A percentile compares a stretch with the other conserved stretches of the same genome.
phyloP scores from a whole-genome alignment of 805 yeast species.

The Suhomyces sp. region DNA sequence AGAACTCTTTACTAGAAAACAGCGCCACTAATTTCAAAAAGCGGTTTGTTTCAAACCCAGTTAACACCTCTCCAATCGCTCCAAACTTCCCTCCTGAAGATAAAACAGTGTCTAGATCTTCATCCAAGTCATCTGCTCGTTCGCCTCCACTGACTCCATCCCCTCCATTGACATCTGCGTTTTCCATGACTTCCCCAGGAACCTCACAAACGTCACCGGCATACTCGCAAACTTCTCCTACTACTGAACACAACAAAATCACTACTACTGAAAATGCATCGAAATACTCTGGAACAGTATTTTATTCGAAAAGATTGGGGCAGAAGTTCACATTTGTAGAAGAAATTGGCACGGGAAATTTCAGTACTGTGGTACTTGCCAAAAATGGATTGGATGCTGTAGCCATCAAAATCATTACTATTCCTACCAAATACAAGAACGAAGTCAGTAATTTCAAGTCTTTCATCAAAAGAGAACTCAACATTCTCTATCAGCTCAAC shows the following conservation, averaged over 20 bases:
- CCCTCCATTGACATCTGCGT: conserved; percentile 2
- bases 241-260: background rate
- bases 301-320: conserved; percentile 9
- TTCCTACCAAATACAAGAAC: conserved; percentile 35
- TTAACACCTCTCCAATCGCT: background rate
- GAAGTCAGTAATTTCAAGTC: conserved; percentile 30
- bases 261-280: background rate
- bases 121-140: conserved; percentile 1
- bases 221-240: conserved; percentile 1
- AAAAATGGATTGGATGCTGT: conserved; percentile 29
- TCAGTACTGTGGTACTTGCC: conserved; percentile 61
- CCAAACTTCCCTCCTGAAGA: background rate
- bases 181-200: conserved; percentile 1
- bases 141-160: conserved; percentile 2
- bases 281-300: conserved; percentile 5
- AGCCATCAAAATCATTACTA: conserved; percentile 66
- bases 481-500: conserved; percentile 49
- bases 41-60: conserved; percentile 24
- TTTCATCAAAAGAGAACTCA: conserved; percentile 60
- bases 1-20: conserved; percentile 12
- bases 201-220: background rate
- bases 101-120: background rate
- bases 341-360: conserved; percentile 64
- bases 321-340: conserved; percentile 16
- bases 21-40: conserved; percentile 11